phyloP scores from a whole-genome alignment of 2,329 filamentous ascomycete genomes.

The Madurella mycetomatis region DNA sequence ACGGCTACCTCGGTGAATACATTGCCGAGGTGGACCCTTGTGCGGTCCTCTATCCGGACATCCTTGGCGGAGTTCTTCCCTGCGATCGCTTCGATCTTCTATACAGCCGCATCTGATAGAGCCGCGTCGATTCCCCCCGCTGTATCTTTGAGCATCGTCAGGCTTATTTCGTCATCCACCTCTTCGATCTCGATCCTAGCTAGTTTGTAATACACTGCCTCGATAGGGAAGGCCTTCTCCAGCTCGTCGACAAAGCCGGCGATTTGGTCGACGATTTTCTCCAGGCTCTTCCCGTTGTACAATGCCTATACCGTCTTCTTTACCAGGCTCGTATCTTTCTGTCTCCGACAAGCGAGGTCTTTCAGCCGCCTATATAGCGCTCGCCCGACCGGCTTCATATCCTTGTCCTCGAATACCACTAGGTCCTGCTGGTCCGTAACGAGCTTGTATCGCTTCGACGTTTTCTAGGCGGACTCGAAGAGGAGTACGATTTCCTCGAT shows the following conservation, averaged over 20 bases:
- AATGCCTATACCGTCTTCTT: constrained; percentile 26
- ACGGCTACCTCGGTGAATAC: background rate
- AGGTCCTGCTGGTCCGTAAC: constrained; percentile 6
- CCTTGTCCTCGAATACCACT: constrained; percentile 4
- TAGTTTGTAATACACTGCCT: constrained; percentile 16
- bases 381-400: background rate
- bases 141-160: constrained; percentile 17
- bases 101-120: constrained; percentile 16
- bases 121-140: constrained; percentile 12
- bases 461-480: constrained; percentile 22
- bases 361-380: constrained; percentile 4
- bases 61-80: constrained; percentile 9
- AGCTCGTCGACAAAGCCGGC: constrained; percentile 25
- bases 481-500: constrained; percentile 27
- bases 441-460: constrained; percentile 26
- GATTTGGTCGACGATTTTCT: constrained; percentile 24
- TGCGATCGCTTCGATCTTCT: background rate
- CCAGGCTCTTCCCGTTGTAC: constrained; percentile 24
- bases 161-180: constrained; percentile 23
- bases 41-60: constrained; percentile 1
- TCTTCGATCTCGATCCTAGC: constrained; percentile 25
- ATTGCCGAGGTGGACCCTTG: constrained; percentile 6
- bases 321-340: constrained; percentile 18
- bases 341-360: constrained; percentile 11
- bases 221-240: constrained; percentile 24